A percentile compares a stretch with the other conserved stretches of the same genome.
These are phyloP conservation scores for Urochloa ruziziensis DNA, from an alignment of 176 grass and related monocot genomes.

Conservation along the genomic window DNA sequence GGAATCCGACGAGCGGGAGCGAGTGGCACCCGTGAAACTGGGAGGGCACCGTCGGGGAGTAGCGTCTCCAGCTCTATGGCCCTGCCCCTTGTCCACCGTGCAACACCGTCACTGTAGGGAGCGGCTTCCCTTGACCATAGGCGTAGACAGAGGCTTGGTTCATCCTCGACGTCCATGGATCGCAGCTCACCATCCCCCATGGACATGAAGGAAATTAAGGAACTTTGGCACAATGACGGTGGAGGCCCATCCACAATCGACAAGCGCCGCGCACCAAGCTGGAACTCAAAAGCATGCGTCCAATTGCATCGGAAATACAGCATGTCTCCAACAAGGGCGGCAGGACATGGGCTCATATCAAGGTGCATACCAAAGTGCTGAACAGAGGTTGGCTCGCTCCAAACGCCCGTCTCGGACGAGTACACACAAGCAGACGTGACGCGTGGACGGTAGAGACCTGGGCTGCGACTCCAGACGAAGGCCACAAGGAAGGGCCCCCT, in stretches of 20 bases:
- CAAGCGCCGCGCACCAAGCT: background rate
- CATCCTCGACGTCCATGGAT: background rate
- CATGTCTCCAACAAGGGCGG: background rate
- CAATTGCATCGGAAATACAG: background rate
- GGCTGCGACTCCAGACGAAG: background rate
- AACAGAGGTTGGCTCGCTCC: background rate
- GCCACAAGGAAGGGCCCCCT: background rate
- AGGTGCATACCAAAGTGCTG: background rate
- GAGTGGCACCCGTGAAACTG: background rate
- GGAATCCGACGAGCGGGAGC: background rate
- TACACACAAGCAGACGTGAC: background rate
- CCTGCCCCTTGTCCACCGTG: background rate
- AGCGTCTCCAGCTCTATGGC: background rate
- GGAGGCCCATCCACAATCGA: background rate
- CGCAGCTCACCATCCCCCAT: too few relatives aligned
- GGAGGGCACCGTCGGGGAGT: background rate
- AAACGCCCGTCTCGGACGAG: background rate
- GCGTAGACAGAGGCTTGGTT: background rate
- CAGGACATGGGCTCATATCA: background rate
- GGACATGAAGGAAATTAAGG: background rate
- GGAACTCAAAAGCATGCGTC: background rate
- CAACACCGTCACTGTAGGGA: background rate
- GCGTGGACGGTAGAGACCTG: background rate
- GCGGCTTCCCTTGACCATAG: background rate
- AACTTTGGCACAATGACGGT: too few relatives aligned